A percentile compares a stretch with the other conserved stretches of the same genome.
These are phyloP conservation scores for Rhodotorula sp. DNA, from an alignment of 1,284 basidiomycete genomes.

Conservation along the genomic window DNA sequence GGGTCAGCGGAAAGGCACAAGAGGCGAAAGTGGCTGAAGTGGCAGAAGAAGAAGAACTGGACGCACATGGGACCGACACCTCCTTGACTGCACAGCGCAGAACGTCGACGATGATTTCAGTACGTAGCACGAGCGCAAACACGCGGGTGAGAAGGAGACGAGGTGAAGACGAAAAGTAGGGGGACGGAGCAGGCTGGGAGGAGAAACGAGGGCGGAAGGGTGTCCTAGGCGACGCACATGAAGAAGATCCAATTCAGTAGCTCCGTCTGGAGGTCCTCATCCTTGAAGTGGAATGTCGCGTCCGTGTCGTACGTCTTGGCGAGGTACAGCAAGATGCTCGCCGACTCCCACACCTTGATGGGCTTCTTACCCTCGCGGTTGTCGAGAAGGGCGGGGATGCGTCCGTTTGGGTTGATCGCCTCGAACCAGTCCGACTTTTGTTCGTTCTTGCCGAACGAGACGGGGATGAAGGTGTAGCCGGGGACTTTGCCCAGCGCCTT, in stretches of 20 bases:
- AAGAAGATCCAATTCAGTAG: conserved; percentile 28
- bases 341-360: conserved; percentile 26
- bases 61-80: conserved; percentile 21
- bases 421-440: conserved; percentile 35
- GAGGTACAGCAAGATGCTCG: conserved; percentile 13
- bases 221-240: background rate
- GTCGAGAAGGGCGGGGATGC: conserved; percentile 31
- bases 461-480: conserved; percentile 12
- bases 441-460: conserved; percentile 22
- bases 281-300: conserved; percentile 12
- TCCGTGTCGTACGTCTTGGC: conserved; percentile 22
- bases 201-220: no score
- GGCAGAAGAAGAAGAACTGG: background rate
- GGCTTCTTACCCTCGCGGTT: conserved; percentile 28
- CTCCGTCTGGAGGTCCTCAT: conserved; percentile 22
- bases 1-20: background rate
- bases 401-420: conserved; percentile 27
- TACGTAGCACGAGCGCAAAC: no score
- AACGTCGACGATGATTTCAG: no score
- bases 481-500: conserved; percentile 5
- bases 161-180: background rate
- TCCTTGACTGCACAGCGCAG: conserved; percentile 19
- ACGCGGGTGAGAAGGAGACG: background rate
- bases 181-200: no score
- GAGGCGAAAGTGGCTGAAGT: no score